Evolutionary conservation across 192 early-diverging fungal species (phyloP), one percentile per base, ranked within the genome.

Genomic region (Coemansia sp.): DNA sequence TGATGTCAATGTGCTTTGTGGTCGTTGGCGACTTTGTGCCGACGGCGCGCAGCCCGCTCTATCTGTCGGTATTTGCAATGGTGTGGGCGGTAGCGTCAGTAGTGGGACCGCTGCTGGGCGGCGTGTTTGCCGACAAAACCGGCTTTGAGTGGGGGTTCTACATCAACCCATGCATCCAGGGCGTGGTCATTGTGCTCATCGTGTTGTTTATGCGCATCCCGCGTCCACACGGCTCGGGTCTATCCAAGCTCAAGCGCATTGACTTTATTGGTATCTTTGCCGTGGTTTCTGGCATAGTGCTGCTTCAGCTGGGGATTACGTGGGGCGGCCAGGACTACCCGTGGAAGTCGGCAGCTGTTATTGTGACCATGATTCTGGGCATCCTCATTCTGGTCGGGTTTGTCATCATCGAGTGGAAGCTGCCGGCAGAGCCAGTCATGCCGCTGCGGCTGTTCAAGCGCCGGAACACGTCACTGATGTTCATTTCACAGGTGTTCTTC

Each of bases 231-330:
- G 63, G 63, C 36, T 64, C 53, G 1, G 51, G 51, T 8, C 34
- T 53, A 21, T 58, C 67, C 14, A 88, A 90, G 60, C 48, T 89
- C 10, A 54, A 66, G 41, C 75, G 82, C 15, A 79, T 92, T 43
- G 90, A 90, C 60, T 87, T 78, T 52, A 41, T 84, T 11, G 90
- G 90, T 17, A 74, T 81, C 19, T 7, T 70, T 7, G 19, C 80
- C 0, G 34, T 91, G 22, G 63, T 86, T 20, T 35, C 62, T n/a
- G 78, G 83, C 8, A 83, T 85, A 27, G 63, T 83, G 8, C 64
- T 79, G 29, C 53, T 96, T 30, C 75, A 91, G 29, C 68, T 89
- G 7, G 88, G 87, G 0, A 68, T 88, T 15, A 82, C 85, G 15
- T 84, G 85, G 70, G 92, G 90, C 35, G 93, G 90, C 17, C 75